Evolutionary conservation across 2,329 filamentous ascomycete species (phyloP).

Genomic region (Penicillium sp.): DNA sequence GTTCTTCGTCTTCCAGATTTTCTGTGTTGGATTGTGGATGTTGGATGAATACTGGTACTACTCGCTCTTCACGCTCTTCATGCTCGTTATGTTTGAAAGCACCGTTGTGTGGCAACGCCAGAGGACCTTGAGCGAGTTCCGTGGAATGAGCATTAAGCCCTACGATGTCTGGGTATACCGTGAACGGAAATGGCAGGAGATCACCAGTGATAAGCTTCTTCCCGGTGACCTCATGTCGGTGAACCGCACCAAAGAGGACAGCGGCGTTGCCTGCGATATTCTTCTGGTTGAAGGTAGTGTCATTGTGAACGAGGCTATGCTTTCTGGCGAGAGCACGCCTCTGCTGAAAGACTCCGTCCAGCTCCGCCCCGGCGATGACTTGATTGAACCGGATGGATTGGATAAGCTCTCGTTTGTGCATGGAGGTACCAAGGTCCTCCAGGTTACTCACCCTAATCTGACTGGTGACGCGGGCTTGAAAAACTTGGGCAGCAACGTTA

Average conservation of each 20-base stretch:
- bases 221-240: slow-evolving; percentile 93
- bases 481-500: slow-evolving; percentile 71
- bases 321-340: slow-evolving; percentile 96
- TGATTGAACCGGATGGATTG: slow-evolving; percentile 80
- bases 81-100: slow-evolving; percentile 96
- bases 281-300: slow-evolving; percentile 89
- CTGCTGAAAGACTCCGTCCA: slow-evolving; percentile 94
- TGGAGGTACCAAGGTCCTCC: slow-evolving; percentile 95
- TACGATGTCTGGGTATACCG: slow-evolving; percentile 93
- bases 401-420: slow-evolving; percentile 97
- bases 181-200: slow-evolving; percentile 80
- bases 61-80: slow-evolving; percentile 96
- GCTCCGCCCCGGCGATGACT: slow-evolving; percentile 76
- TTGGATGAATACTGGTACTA: slow-evolving; percentile 99
- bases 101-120: slow-evolving; percentile 99
- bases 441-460: slow-evolving; percentile 82
- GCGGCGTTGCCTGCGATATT: slow-evolving; percentile 96
- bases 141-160: slow-evolving; percentile 98
- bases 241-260: slow-evolving; percentile 90
- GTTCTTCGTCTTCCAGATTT: slow-evolving; percentile 99
- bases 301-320: slow-evolving; percentile 99
- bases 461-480: slow-evolving; percentile 64
- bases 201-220: slow-evolving; percentile 84
- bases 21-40: slow-evolving; percentile 98
- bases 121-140: slow-evolving; percentile 91